phyloP scores from a whole-genome alignment of 345 rosid genomes.

The Linum lewisii region DNA sequence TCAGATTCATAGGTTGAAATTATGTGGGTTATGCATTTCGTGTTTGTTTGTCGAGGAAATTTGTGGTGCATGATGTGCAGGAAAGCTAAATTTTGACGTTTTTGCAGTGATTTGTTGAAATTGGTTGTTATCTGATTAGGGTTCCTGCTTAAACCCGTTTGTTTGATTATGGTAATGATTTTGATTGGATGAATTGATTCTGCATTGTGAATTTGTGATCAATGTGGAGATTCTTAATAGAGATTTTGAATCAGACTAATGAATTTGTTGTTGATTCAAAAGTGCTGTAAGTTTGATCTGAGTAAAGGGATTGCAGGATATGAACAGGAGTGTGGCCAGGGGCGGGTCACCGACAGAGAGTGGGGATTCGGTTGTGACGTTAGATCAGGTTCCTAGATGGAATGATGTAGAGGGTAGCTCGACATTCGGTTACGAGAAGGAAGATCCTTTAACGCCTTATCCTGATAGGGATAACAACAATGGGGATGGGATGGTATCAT shows the following conservation, averaged over 20 bases:
- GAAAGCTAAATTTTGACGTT: neutral
- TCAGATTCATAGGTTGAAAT: neutral
- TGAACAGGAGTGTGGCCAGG: neutral
- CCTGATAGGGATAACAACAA: slow-evolving; percentile 40
- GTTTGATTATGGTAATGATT: too few species aligned
- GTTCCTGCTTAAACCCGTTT: neutral
- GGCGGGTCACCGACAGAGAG: slow-evolving; percentile 29
- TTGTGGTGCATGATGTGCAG: neutral
- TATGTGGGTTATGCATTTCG: neutral
- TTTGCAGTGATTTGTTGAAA: neutral
- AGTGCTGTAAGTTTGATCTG: neutral
- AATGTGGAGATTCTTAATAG: neutral
- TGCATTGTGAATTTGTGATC: too few species aligned
- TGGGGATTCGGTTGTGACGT: slow-evolving; percentile 56
- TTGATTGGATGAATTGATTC: too few species aligned
- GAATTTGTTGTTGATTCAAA: neutral
- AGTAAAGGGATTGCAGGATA: neutral
- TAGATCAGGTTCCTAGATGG: slow-evolving; percentile 93
- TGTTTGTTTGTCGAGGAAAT: neutral
- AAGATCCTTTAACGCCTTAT: slow-evolving; percentile 66
- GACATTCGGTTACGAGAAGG: slow-evolving; percentile 43
- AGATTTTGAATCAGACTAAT: neutral
- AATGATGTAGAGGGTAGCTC: slow-evolving; percentile 63
- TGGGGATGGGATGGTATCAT: slow-evolving; percentile 38
- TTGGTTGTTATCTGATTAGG: neutral